Evolutionary conservation across 345 rosid genomes (phyloP), one percentile per base, ranked within the genome.

Genomic region (Zanthoxylum bungeanum): DNA sequence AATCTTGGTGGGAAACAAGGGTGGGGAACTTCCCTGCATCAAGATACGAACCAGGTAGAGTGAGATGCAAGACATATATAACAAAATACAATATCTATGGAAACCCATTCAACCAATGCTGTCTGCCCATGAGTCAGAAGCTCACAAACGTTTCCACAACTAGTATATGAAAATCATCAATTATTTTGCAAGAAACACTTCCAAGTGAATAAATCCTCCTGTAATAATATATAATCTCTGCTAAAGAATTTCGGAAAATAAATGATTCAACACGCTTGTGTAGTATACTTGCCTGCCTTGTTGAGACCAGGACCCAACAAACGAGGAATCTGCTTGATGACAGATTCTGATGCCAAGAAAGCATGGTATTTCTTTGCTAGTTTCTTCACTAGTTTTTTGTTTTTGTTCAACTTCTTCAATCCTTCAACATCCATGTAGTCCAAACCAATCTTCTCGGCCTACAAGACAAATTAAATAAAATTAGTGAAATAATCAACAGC

Each of bases 261-360:
- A 58, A 58, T 40, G 31, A 31, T 31, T 24, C 3, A 17, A 58
- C 40, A 31, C 6, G 31, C n/a, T n/a, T n/a, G n/a, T n/a, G n/a
- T n/a, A 31, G 31, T 31, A 58, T 31, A 80, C 92, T 82, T 88
- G 89, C 91, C 96, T 81, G 96, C 91, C 78, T 86, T 90, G 89
- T 88, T 90, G 75, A 90, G 88, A 82, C 93, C 96, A 9, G 91
- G 93, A 53, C 96, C 96, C 42, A 90, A 75, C 47, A 90, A 88
- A 84, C 89, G 92, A 17, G 92, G 95, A 70, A 90, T 87, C 88
- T 88, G 92, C 82, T 90, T 90, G 49, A 90, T 88, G 64, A 88
- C 91, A 72, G 96, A 83, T 75, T 90, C 96, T 31, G 93, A 88
- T 44, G 96, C 96, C 64, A 85, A 80, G 73, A 90, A 86, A 63